Conservation (phyloP, 257 asterid species). For the Solanum arcanum region DNA sequence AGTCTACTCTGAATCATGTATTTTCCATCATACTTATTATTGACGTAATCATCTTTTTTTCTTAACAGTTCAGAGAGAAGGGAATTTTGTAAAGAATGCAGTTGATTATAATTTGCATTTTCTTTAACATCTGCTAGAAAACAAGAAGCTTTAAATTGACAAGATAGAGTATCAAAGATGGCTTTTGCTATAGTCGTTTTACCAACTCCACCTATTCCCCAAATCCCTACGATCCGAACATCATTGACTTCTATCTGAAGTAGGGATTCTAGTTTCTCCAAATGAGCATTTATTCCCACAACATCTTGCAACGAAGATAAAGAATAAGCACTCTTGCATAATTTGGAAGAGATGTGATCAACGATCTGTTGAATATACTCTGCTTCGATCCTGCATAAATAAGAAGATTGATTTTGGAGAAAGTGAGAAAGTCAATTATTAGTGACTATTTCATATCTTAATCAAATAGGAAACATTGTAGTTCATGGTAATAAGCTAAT, state of each 20-base stretch:
- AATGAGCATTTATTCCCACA: neutral
- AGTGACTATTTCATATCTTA: too few species aligned
- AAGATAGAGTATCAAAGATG: neutral
- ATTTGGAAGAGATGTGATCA: neutral
- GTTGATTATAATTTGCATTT: neutral
- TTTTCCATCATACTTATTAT: neutral
- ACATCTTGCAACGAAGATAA: neutral
- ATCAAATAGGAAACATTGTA: neutral
- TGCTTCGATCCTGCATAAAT: neutral
- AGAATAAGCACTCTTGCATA: neutral
- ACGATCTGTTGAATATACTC: neutral
- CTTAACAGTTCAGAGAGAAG: neutral
- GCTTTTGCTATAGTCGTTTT: neutral
- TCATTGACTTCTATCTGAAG: neutral
- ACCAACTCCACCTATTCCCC: neutral
- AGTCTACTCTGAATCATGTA: neutral
- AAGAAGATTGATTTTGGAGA: neutral
- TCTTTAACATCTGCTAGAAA: neutral
- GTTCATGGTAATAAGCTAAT: neutral
- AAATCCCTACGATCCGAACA: neutral
- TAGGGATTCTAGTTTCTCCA: neutral
- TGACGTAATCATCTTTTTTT: neutral
- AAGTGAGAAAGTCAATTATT: too few species aligned
- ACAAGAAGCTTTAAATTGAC: neutral
- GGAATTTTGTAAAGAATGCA: neutral